Percentiles rank a stretch among this genome's conserved stretches.
Evolutionary conservation across 2,329 filamentous ascomycete species (phyloP).

Genomic region (Penicillium sp.): DNA sequence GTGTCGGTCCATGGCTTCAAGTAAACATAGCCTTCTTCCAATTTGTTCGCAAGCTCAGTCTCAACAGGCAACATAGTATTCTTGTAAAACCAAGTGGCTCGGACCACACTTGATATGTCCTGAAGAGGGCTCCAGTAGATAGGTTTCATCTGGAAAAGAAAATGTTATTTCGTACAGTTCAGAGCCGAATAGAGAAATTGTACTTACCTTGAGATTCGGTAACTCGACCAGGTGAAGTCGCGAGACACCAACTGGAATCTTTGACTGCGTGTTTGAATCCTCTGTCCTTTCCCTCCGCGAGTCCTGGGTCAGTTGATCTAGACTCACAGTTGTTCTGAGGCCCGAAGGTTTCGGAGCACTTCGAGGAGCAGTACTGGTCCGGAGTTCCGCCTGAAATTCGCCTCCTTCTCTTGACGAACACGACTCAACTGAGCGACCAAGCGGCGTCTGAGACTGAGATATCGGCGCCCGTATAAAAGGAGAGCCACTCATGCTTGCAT

Average conservation of each 20-base stretch:
- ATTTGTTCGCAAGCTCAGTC: conserved; percentile 78
- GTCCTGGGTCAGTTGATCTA: conserved; percentile 19
- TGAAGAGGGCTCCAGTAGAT: conserved; percentile 97
- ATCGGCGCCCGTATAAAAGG: conserved; percentile 48
- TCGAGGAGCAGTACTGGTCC: conserved; percentile 14
- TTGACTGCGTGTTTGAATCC: conserved; percentile 40
- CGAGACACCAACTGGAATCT: conserved; percentile 84
- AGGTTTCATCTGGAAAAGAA: conserved; percentile 71
- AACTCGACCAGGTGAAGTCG: conserved; percentile 83
- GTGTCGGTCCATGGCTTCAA: conserved; percentile 86
- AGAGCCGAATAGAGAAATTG: not conserved
- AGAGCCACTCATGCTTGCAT: conserved; percentile 47
- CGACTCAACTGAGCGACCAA: conserved; percentile 32
- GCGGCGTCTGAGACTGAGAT: conserved; percentile 27
- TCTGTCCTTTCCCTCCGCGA: conserved; percentile 21
- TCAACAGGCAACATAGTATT: conserved; percentile 92
- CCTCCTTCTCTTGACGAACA: conserved; percentile 21
- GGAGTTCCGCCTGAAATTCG: conserved; percentile 20
- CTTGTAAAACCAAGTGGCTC: conserved; percentile 96
- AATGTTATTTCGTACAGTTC: conserved; percentile 1
- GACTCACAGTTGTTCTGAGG: conserved; percentile 25
- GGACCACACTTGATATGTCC: conserved; percentile 75
- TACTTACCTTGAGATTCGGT: conserved; percentile 58
- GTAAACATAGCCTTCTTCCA: conserved; percentile 87
- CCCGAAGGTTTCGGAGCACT: conserved; percentile 27